These are phyloP conservation scores for Aspergillus transmontanensis DNA, from an alignment of 2,329 filamentous ascomycete genomes.

Conservation along the genomic window DNA sequence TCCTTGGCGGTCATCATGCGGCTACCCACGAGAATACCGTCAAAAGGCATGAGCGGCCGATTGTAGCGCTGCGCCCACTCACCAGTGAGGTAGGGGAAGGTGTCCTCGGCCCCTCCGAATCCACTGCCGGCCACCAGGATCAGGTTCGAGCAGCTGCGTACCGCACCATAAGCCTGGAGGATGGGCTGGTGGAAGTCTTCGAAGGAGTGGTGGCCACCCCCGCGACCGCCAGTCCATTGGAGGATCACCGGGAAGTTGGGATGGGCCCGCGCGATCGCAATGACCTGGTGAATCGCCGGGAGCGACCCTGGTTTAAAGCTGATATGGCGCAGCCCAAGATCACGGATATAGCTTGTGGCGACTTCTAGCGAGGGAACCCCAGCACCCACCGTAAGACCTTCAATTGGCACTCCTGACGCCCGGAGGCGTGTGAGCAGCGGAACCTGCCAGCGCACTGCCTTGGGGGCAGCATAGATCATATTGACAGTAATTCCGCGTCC, in stretches of 20 bases:
- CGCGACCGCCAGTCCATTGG: slow-evolving; percentile 91
- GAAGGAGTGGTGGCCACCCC: slow-evolving; percentile 89
- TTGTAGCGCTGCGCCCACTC: slow-evolving; percentile 81
- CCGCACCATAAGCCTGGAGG: slow-evolving; percentile 85
- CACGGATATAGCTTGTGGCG: slow-evolving; percentile 90
- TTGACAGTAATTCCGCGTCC: slow-evolving; percentile 88
- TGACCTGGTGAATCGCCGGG: slow-evolving; percentile 83
- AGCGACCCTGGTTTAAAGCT: slow-evolving; percentile 89
- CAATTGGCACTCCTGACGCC: slow-evolving; percentile 83
- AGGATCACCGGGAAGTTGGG: slow-evolving; percentile 85
- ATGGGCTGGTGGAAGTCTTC: slow-evolving; percentile 94
- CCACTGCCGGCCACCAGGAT: slow-evolving; percentile 86
- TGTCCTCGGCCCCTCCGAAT: slow-evolving; percentile 86
- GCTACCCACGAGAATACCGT: slow-evolving; percentile 86
- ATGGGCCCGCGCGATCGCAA: slow-evolving; percentile 91
- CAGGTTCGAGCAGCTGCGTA: slow-evolving; percentile 82
- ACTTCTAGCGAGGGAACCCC: slow-evolving; percentile 93
- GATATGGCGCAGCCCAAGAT: slow-evolving; percentile 88
- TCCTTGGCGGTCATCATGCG: slow-evolving; percentile 95
- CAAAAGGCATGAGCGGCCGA: slow-evolving; percentile 90
- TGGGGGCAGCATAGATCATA: slow-evolving; percentile 86
- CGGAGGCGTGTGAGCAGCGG: slow-evolving; percentile 78
- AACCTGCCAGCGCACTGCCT: slow-evolving; percentile 91
- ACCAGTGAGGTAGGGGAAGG: slow-evolving; percentile 87
- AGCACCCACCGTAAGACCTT: slow-evolving; percentile 89